These are phyloP conservation scores for Botrytis aclada DNA, from an alignment of 2,329 filamentous ascomycete species.

Conservation along the genomic window DNA sequence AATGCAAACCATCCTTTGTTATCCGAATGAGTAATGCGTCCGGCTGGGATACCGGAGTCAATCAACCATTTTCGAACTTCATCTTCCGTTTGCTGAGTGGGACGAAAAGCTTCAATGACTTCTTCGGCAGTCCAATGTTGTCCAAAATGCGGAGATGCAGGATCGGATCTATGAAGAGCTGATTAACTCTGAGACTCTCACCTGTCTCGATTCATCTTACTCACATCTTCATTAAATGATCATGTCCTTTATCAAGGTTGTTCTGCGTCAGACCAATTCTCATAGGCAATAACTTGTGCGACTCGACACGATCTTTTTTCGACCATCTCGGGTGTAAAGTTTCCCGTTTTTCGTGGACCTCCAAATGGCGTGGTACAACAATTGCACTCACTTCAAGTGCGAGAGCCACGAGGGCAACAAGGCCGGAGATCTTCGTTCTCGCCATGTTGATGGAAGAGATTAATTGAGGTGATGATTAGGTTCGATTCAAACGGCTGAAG, in stretches of 20 bases:
- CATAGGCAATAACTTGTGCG: constrained; percentile 30
- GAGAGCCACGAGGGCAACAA: constrained; percentile 11
- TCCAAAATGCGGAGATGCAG: constrained; percentile 36
- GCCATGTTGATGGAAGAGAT: background rate
- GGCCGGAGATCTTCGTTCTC: constrained; percentile 3
- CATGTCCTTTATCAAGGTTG: constrained; percentile 29
- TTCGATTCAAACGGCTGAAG: background rate
- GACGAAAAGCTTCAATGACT: constrained; percentile 38
- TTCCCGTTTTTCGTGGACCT: constrained; percentile 31
- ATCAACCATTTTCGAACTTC: constrained; percentile 39
- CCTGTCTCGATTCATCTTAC: background rate
- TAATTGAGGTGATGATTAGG: background rate
- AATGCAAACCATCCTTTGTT: constrained; percentile 42
- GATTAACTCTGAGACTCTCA: background rate
- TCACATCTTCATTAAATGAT: constrained; percentile 33
- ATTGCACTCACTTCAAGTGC: constrained; percentile 18
- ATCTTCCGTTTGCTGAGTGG: constrained; percentile 35
- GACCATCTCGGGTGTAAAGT: constrained; percentile 27
- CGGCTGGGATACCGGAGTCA: constrained; percentile 35
- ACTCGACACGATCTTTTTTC: constrained; percentile 28
- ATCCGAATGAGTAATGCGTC: constrained; percentile 38
- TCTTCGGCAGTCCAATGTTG: constrained; percentile 39
- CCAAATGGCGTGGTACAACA: constrained; percentile 25
- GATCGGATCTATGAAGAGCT: constrained; percentile 28
- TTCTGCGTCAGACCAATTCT: constrained; percentile 30